A percentile compares a stretch with the other conserved stretches of the same genome.
phyloP scores from a whole-genome alignment of 164 flowering plant species.

The Umbilicus rupestris region DNA sequence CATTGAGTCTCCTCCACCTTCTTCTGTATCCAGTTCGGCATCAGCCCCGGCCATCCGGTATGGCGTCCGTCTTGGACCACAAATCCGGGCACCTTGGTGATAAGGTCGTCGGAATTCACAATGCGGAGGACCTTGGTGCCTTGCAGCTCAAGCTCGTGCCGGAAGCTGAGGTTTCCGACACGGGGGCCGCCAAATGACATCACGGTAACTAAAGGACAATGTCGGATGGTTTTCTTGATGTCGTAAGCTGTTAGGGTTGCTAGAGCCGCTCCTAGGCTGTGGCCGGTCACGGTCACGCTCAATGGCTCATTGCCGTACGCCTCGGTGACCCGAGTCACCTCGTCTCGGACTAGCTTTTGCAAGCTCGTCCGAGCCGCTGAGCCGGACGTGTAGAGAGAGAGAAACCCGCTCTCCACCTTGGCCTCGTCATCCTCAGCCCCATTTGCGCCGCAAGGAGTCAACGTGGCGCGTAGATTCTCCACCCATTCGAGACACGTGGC shows the following conservation, averaged over 20 bases:
- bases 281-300: constrained; percentile 66
- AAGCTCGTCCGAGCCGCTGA: constrained; percentile 25
- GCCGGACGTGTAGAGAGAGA: constrained; percentile 52
- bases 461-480: constrained; percentile 60
- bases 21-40: constrained; percentile 13
- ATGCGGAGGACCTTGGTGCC: constrained; percentile 51
- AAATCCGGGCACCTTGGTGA: constrained; percentile 60
- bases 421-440: constrained; percentile 15
- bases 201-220: constrained; percentile 39
- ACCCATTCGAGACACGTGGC: constrained; percentile 80
- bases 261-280: constrained; percentile 77
- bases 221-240: constrained; percentile 26
- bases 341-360: constrained; percentile 32
- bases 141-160: constrained; percentile 27
- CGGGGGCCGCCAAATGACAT: constrained; percentile 73
- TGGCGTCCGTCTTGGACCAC: constrained; percentile 34
- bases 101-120: constrained; percentile 49
- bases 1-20: constrained; percentile 43
- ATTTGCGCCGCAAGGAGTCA: constrained; percentile 24
- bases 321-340: constrained; percentile 29
- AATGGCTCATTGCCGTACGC: constrained; percentile 39
- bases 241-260: constrained; percentile 56
- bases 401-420: constrained; percentile 72
- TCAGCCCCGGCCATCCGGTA: neutral
- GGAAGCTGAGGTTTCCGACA: constrained; percentile 46